A percentile compares a stretch with the other conserved stretches of the same genome.
phyloP scores from a whole-genome alignment of 2,329 filamentous ascomycete genomes.

The Penicillium sp. region DNA sequence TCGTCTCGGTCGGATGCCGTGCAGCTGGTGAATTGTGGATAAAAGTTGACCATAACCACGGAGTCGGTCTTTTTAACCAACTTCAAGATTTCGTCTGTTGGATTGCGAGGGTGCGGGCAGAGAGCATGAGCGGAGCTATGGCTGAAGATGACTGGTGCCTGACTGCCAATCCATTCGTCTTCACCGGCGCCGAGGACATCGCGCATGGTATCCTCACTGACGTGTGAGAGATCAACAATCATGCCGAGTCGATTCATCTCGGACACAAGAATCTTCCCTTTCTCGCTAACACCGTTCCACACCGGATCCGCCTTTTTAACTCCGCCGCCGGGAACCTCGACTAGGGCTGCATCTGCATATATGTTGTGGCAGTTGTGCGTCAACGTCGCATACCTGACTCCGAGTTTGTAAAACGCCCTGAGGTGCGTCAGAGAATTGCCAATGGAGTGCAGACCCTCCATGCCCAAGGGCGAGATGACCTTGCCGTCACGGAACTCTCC shows the following conservation, averaged over 20 bases:
- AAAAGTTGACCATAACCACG: slow-evolving; percentile 89
- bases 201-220: slow-evolving; percentile 74
- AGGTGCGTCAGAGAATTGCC: slow-evolving; percentile 69
- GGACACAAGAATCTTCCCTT: slow-evolving; percentile 64
- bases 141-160: slow-evolving; percentile 81
- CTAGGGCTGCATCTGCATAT: slow-evolving; percentile 78
- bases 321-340: slow-evolving; percentile 31
- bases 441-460: slow-evolving; percentile 91
- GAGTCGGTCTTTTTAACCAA: slow-evolving; percentile 70
- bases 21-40: slow-evolving; percentile 78
- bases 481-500: slow-evolving; percentile 57
- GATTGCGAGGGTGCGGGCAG: slow-evolving; percentile 86
- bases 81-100: slow-evolving; percentile 75
- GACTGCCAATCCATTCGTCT: slow-evolving; percentile 64
- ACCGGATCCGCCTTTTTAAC: slow-evolving; percentile 36
- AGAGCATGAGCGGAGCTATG: slow-evolving; percentile 78
- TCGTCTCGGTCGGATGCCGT: slow-evolving; percentile 54
- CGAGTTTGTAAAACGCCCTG: slow-evolving; percentile 69
- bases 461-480: slow-evolving; percentile 72
- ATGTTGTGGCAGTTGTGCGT: slow-evolving; percentile 93
- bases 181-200: slow-evolving; percentile 66
- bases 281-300: slow-evolving; percentile 64
- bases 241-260: slow-evolving; percentile 96
- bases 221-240: slow-evolving; percentile 86
- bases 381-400: slow-evolving; percentile 81